Base-by-base conservation (phyloP, 2,329 filamentous ascomycete species). In the Westerdykella ornata region DNA sequence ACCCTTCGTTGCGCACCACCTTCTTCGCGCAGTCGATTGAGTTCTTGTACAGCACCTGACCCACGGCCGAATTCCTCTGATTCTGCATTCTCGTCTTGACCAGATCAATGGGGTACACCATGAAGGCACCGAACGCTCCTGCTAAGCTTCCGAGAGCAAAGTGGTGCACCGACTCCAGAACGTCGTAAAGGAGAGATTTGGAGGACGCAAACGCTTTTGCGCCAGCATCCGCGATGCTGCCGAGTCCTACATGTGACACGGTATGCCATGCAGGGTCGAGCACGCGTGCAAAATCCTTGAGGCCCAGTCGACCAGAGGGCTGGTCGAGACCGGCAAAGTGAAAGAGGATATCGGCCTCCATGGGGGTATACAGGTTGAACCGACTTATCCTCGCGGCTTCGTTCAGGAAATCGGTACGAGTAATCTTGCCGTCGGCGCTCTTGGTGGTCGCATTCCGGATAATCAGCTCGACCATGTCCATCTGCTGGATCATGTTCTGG, bases 81-180 rank as follows among this genome's bases (percentile, higher is more conserved):
- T 98, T 98, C 70, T 98, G 92, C 82, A 98, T 85, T 46, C 92
- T 82, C 1, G 92, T 98, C 78, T 98, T 98, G 67, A 98, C 92
- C 47, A 98, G 72, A 72, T 98, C 92, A 62, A 98, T 97, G 17
- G 92, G 92, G 66, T 98, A 98, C 40, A 98, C 92, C 88, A 98
- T 96, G 66, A 98, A 97, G 11, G 92, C 92, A 65, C 92, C 92
- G 63, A 98, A 98, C 8, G 92, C 92, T 68, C 92, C 92, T 6
- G 92, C 92, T 53, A 95, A 54, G 63, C 85, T 88, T 45, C 92
- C 92, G 5, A 98, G 79, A 3, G 73, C 81, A 63, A 98, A 98
- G 73, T 94, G 89, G 68, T 96, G 94, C 2, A 75, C 78, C 1
- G 89, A 94, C 62, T 89, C 85, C 12, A 86, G 68, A 22, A 88